Evolutionary conservation across 805 yeast genomes (phyloP), one percentile per base, ranked within the genome.

Genomic region (Starmerella sirachaensis): DNA sequence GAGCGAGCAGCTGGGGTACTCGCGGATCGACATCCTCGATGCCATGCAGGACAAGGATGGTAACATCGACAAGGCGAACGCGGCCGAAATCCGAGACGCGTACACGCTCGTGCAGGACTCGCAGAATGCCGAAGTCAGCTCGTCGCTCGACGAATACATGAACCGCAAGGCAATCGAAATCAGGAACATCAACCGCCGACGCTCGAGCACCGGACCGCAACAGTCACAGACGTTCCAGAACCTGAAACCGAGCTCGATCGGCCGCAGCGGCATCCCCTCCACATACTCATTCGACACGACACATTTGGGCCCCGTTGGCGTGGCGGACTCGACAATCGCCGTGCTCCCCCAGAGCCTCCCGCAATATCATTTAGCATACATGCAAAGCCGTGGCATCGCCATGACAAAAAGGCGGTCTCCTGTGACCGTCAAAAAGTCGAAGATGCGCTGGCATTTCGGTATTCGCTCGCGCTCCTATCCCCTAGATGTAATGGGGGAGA

Each of bases 381-480:
- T 88, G 97, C 68, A 75, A 48, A 79, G 60, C 20, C 62, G 61
- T 32, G 70, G 71, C 1, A 64, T 63, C 29, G 62, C 73, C 6
- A 69, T 75, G 35, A 60, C 71, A 0, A 57, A 58, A 45, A 56
- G 59, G 40, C 50, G 55, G 26, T 49, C 55, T 21, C 63, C 65
- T 7, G 46, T 76, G 16, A 68, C 77, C 18, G 68, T 79, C 32
- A 85, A 88, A 58, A 84, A 83, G 58, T 80, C 88, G 44, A 88
- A 85, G 60, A 83, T 94, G 6, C 76, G 94, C 60, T 91, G 98
- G 98, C 98, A 91, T 65, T 91, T 91, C 56, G 98, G 98, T 48
- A 91, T 91, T 43, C 69, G 98, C 56, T 84, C 95, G 7, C 70
- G 96, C 52, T 83, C 95, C 1, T 91, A 91, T 56, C 97, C 98